Conservation (phyloP, 805 yeast species). For the Lipomyces oligophaga region DNA sequence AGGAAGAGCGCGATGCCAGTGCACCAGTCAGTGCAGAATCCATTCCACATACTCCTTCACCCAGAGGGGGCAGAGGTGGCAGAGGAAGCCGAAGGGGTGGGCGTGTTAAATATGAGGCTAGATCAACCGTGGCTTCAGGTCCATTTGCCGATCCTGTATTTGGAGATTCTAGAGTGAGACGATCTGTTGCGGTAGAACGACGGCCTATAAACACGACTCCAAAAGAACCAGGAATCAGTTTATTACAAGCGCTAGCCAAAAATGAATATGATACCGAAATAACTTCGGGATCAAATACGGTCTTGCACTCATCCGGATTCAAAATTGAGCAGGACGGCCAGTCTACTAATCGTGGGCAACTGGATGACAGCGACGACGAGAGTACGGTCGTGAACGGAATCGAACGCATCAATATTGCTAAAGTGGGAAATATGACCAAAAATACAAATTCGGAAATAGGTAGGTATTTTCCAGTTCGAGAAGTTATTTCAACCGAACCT, state of each 20-base stretch:
- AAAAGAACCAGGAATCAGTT: neutral
- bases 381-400: constrained; percentile 22
- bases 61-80: constrained; percentile 4
- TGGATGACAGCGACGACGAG: constrained; percentile 16
- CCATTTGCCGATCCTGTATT: constrained; percentile 26
- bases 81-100: constrained; percentile 15
- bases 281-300: too few relatives aligned
- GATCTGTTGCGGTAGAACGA: constrained; percentile 7
- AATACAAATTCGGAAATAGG: constrained; percentile 6
- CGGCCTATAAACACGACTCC: too few relatives aligned
- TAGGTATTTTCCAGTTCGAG: constrained; percentile 25
- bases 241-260: neutral
- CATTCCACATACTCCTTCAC: constrained; percentile 1
- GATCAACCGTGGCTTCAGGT: constrained; percentile 19
- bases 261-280: neutral
- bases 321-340: neutral
- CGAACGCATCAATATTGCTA: constrained; percentile 21
- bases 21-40: constrained; percentile 12
- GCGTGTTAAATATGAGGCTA: constrained; percentile 12
- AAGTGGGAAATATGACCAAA: constrained; percentile 7
- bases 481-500: constrained; percentile 1
- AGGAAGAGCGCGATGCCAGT: constrained; percentile 42
- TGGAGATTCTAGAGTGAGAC: constrained; percentile 12
- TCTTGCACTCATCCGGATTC: too few relatives aligned
- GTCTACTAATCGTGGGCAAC: neutral